Evolutionary conservation across 2,329 filamentous ascomycete genomes (phyloP), one percentile per base, ranked within the genome.

Genomic region (Neopestalotiopsis sp.): DNA sequence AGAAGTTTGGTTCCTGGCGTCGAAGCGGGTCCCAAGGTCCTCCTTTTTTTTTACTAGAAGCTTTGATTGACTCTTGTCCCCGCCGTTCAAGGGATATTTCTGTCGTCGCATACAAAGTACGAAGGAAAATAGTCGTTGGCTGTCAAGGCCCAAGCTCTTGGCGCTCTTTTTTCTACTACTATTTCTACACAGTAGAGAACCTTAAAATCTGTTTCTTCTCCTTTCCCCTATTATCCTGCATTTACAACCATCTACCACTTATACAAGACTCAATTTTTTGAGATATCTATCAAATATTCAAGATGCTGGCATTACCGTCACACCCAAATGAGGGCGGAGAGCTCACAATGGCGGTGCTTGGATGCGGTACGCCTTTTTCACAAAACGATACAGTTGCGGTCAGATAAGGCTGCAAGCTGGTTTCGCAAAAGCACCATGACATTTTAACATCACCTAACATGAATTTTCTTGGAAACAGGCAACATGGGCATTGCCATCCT

Each of bases 401-500:
- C 45, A 17, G n/a, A 52, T 52, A n/a, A 24, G 20, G 45, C 7
- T 20, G 45, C 45, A 52, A 20, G 17, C 24, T 17, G 20, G 9
- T 52, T 52, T 24, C 45, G 45, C 17, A 52, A 52, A 24, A n/a
- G 10, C 10, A 12, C 45, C 45, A 52, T 52, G 45, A 9, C 45
- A 20, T 52, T 24, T 28, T 24, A 17, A 24, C 38, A 32, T n/a
- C 61, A 28, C n/a, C 38, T 64, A 64, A 64, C 13, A 20, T 49
- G 61, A 28, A 28, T 14, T 24, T 63, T 69, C 32, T 63, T 30
- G 64, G 30, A 59, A 38, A 66, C 74, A 94, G 92, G 93, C 72
- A 95, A 91, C 66, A 93, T 97, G 89, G 94, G 94, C 69, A 93
- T 93, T 70, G 93, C 93, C 69, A 95, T 97, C 74, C 88, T 97